Conservation (phyloP, 2,329 filamentous ascomycete species). For the Colletotrichum sidae region DNA sequence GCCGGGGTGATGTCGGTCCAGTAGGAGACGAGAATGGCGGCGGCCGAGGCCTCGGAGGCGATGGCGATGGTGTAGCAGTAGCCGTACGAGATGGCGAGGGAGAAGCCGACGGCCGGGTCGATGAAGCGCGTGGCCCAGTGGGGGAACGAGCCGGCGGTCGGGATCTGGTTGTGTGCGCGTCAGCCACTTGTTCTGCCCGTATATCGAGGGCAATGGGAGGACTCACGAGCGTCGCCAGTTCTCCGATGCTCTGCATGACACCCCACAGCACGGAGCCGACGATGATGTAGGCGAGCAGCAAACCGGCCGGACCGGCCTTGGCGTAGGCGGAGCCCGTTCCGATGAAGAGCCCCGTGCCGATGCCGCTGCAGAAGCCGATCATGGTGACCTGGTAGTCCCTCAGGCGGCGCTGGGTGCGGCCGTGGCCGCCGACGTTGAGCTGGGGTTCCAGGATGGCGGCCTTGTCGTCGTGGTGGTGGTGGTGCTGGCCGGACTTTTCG, state of each 20-base stretch:
- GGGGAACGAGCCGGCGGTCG: constrained; percentile 40
- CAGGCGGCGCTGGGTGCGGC: constrained; percentile 37
- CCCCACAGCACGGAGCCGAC: constrained; percentile 59
- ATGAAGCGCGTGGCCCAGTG: constrained; percentile 50
- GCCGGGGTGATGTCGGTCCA: constrained; percentile 56
- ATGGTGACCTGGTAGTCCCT: constrained; percentile 59
- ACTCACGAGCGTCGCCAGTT: constrained; percentile 50
- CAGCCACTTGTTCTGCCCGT: too few species aligned
- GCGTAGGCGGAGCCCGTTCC: constrained; percentile 55
- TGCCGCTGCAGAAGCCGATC: constrained; percentile 60
- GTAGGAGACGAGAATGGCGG: constrained; percentile 55
- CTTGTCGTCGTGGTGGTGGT: constrained; percentile 24
- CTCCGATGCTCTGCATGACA: constrained; percentile 58
- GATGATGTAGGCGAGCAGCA: constrained; percentile 57
- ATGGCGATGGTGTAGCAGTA: constrained; percentile 57
- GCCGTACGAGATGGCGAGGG: constrained; percentile 61
- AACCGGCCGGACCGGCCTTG: constrained; percentile 55
- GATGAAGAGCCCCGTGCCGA: constrained; percentile 61
- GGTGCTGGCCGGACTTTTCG: constrained; percentile 17
- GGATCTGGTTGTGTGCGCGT: constrained; percentile 18
- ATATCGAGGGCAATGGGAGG: too few species aligned
- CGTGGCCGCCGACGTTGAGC: constrained; percentile 36
- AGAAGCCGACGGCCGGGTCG: constrained; percentile 54
- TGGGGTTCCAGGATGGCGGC: constrained; percentile 34
- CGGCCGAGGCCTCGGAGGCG: constrained; percentile 55